Percentiles rank a stretch among this genome's conserved stretches.
phyloP scores from a whole-genome alignment of 208 protist species.

The Trypanosoma theileri region DNA sequence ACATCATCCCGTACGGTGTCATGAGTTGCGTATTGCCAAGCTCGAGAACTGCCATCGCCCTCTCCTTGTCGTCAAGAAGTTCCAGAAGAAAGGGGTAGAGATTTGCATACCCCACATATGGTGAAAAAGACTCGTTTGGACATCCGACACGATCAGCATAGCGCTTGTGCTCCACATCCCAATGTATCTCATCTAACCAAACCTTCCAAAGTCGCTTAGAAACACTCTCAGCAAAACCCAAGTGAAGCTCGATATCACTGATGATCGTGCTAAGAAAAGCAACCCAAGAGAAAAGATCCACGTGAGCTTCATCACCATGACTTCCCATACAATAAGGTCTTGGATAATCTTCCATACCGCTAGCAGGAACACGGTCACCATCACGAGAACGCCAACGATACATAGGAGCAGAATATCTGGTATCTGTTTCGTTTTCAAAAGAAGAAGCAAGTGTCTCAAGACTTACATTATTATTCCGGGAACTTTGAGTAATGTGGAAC shows the following conservation, averaged over 20 bases:
- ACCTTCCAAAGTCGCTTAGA: constrained; percentile 57
- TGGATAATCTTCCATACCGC: constrained; percentile 86
- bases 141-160: constrained; percentile 77
- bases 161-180: constrained; percentile 50
- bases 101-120: constrained; percentile 78
- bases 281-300: constrained; percentile 83
- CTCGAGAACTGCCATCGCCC: constrained; percentile 39
- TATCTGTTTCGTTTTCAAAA: background rate
- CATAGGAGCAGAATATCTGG: constrained; percentile 19
- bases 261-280: constrained; percentile 69
- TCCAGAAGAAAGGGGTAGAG: constrained; percentile 74
- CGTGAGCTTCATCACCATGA: constrained; percentile 64
- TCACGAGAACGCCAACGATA: constrained; percentile 85
- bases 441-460: constrained; percentile 7
- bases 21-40: constrained; percentile 53
- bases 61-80: constrained; percentile 42
- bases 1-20: constrained; percentile 71
- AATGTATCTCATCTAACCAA: constrained; percentile 73
- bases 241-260: constrained; percentile 51
- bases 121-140: constrained; percentile 44
- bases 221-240: constrained; percentile 56
- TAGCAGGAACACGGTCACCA: constrained; percentile 46
- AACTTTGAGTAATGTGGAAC: constrained; percentile 80
- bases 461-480: constrained; percentile 10
- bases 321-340: constrained; percentile 53